Conservation (phyloP, 768 basidiomycete species). For the Russula vinacea region DNA sequence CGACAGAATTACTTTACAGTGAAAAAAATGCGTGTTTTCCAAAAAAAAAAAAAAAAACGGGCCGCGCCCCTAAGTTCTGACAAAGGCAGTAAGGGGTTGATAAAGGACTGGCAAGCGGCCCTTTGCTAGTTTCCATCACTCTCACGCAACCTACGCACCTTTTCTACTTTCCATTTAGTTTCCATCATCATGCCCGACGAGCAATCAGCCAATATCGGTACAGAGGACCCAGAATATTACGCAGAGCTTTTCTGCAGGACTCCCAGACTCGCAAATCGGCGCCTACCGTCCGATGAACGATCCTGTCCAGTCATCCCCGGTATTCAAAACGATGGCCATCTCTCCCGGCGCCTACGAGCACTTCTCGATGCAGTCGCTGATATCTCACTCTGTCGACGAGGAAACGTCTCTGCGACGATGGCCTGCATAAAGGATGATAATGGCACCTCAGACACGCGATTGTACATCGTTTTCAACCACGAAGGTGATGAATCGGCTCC, state of each 20-base stretch:
- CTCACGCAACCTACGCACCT: too few relatives aligned
- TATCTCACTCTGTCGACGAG: not conserved
- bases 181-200: not conserved
- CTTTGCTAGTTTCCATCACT: too few relatives aligned
- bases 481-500: not conserved
- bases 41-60: too few relatives aligned
- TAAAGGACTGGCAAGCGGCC: too few relatives aligned
- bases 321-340: not conserved
- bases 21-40: too few relatives aligned
- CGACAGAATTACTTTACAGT: too few relatives aligned
- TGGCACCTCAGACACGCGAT: not conserved
- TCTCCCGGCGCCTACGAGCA: not conserved
- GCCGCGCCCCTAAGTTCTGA: too few relatives aligned
- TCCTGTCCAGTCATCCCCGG: not conserved
- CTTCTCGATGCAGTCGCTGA: not conserved
- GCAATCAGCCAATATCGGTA: not conserved
- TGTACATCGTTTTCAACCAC: slow-evolving; percentile 1
- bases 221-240: not conserved
- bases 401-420: not conserved
- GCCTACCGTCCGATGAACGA: not conserved
- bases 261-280: not conserved
- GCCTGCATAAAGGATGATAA: not conserved
- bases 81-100: too few relatives aligned
- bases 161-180: slow-evolving; percentile 1
- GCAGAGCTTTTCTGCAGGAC: not conserved